Evolutionary conservation across 306 rosid genomes (phyloP).

Genomic region (Vigna angularis): DNA sequence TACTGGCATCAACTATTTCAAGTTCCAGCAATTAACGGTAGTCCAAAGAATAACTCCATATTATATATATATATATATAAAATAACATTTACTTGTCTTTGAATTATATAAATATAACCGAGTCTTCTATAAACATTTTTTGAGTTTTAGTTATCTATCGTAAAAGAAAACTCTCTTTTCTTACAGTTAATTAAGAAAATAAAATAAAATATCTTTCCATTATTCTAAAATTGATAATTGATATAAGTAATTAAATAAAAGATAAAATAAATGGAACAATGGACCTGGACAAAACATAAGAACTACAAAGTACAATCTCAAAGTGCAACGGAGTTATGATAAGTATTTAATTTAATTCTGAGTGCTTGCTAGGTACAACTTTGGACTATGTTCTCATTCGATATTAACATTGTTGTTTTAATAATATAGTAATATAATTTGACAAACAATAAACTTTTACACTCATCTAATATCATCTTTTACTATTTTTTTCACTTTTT

Average conservation of each 20-base stretch:
- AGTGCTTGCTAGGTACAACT: neutral
- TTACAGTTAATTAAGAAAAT: no score
- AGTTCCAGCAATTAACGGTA: neutral
- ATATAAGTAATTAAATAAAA: no score
- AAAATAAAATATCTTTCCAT: neutral
- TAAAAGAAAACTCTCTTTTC: neutral
- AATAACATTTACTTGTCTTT: neutral
- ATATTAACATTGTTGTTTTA: neutral
- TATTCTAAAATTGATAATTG: neutral
- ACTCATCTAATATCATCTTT: no score
- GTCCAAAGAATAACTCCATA: neutral
- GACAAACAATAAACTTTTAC: no score
- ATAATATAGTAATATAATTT: no score
- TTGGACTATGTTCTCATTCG: neutral
- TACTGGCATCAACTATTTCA: neutral
- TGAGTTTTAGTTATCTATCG: no score
- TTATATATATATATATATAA: no score
- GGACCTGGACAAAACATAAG: neutral
- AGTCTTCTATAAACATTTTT: neutral
- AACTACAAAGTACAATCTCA: neutral
- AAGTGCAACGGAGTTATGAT: neutral
- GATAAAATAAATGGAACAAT: neutral
- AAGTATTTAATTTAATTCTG: neutral
- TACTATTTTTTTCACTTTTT: no score
- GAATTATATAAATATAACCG: neutral